Evolutionary conservation across 257 asterid species (phyloP), one percentile per base, ranked within the genome.

Genomic region (Perilla frutescens): DNA sequence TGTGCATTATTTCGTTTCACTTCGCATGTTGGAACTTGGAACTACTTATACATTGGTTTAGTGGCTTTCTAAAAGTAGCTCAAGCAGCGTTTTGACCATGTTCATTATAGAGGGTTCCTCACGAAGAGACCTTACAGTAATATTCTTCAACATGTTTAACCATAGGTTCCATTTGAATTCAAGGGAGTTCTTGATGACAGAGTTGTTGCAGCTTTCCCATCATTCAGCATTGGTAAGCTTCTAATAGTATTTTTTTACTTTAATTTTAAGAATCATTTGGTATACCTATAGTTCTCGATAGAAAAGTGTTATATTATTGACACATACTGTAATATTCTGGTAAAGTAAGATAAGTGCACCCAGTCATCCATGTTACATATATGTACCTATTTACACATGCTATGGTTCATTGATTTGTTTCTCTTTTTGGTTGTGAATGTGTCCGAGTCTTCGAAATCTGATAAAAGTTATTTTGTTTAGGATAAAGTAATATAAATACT

Each of bases 131-230:
- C 37, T 71, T 62, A 12, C 53, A 53, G 15, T 62, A 50, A 65
- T 62, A 45, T 76, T 51, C 73, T 75, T 62, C 62, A 66, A 68
- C 73, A 39, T 80, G 68, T 45, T 64, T 48, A 68, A 80, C 50
- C 61, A 79, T 84, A 95, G 99, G 98, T 95, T 84, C 98, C 99
- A 59, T 86, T 76, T 69, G 99, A 92, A 76, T 86, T 95, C 81
- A 91, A 88, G 88, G 92, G 84, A 78, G 96, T 87, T 79, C 91
- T 95, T 76, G 99, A 95, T 86, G 86, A 89, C 84, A 87, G 97
- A 13, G 91, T 91, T 83, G 92, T 95, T 75, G 86, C 91, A 51
- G 59, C 84, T 95, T 78, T 86, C 96, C 73, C 89, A 87, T 82
- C 73, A 76, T 68, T 87, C 96, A 26, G 91, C 96, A 13, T 72